Evolutionary conservation across 2,329 filamentous ascomycete species (phyloP).

Genomic region (Fusarium nematophilum): DNA sequence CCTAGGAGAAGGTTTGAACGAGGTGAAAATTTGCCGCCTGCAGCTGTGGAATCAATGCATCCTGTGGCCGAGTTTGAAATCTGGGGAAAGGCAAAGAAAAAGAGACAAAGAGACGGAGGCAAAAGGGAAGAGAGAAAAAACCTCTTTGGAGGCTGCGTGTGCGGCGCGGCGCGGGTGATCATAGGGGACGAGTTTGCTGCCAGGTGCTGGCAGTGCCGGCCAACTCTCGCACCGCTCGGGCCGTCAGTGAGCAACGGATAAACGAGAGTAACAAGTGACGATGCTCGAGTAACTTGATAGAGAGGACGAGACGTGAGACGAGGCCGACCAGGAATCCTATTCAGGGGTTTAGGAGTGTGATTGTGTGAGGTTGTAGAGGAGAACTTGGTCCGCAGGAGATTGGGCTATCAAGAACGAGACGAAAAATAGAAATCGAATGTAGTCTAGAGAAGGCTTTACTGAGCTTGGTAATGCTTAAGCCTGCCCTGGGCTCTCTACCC

Average conservation of each 20-base stretch:
- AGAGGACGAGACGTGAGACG: slow-evolving; percentile 12
- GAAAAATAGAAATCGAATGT: too few relatives aligned
- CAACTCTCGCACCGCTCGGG: slow-evolving; percentile 19
- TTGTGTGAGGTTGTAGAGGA: neutral
- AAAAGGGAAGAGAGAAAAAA: slow-evolving; percentile 1
- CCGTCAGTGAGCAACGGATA: neutral
- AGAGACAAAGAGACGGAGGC: neutral
- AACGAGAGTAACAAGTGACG: neutral
- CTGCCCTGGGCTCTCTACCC: too few relatives aligned
- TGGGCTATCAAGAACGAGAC: too few relatives aligned
- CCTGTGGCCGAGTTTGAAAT: slow-evolving; percentile 6
- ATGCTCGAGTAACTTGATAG: slow-evolving; percentile 10
- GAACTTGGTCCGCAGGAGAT: too few relatives aligned
- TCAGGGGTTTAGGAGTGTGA: neutral
- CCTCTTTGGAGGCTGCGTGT: slow-evolving; percentile 18
- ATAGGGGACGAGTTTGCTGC: slow-evolving; percentile 13
- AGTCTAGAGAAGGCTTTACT: too few relatives aligned
- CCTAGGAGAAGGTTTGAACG: slow-evolving; percentile 10
- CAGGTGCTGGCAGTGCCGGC: slow-evolving; percentile 24
- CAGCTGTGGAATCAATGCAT: slow-evolving; percentile 1
- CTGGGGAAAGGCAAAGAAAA: neutral
- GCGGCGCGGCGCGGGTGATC: slow-evolving; percentile 9
- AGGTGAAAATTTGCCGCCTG: slow-evolving; percentile 1
- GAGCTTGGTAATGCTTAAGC: too few relatives aligned
- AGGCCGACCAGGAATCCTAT: slow-evolving; percentile 1